Evolutionary conservation across 129 eudicot genomes (phyloP).

Genomic region (Pseudognaphalium luteoalbum): DNA sequence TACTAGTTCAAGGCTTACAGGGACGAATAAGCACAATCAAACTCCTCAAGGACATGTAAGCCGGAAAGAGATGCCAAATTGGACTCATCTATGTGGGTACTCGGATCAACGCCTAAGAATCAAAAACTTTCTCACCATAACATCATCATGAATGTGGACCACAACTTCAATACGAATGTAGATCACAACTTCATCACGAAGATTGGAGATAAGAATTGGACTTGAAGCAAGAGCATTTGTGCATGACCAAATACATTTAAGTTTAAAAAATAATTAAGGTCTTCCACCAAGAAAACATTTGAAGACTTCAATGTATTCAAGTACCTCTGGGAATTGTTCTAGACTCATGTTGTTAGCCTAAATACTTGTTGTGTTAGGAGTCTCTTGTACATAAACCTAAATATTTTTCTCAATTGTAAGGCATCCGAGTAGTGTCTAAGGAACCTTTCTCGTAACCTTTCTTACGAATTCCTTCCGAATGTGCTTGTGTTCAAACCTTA

Average conservation of each 20-base stretch:
- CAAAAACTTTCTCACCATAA: neutral
- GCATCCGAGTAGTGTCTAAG: neutral
- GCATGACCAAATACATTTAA: neutral
- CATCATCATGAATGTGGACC: too few species aligned
- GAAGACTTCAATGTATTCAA: neutral
- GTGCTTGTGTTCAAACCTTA: too few species aligned
- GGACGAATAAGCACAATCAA: neutral
- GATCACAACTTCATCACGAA: too few species aligned
- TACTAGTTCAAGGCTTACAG: neutral
- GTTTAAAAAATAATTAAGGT: neutral
- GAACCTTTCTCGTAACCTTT: too few species aligned
- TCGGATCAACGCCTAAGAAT: neutral
- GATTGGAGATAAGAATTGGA: neutral
- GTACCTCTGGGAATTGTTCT: neutral
- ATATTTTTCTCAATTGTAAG: neutral
- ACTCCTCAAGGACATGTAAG: neutral
- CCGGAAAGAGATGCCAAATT: neutral
- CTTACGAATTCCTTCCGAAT: too few species aligned
- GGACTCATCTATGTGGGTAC: neutral
- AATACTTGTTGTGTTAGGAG: neutral
- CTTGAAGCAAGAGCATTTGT: neutral
- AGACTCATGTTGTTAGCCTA: neutral
- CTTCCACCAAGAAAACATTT: neutral
- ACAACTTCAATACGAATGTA: neutral
- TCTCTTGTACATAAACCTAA: neutral